phyloP scores from a whole-genome alignment of 2,329 filamentous ascomycete species.

The Raffaelea arxii region DNA sequence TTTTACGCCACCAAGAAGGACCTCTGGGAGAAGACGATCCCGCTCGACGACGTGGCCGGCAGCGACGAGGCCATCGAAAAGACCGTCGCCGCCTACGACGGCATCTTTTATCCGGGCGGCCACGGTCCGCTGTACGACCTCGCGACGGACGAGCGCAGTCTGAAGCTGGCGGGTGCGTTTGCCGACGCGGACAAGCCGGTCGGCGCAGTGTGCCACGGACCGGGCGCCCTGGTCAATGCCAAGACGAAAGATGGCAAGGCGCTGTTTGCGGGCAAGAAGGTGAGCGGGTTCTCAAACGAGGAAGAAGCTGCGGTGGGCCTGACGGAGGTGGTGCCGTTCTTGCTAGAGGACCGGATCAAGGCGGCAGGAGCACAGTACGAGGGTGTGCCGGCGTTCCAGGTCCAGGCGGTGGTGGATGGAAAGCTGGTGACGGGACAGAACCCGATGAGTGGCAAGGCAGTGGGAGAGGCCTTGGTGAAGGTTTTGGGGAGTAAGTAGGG shows the following conservation, averaged over 20 bases:
- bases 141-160: conserved; percentile 42
- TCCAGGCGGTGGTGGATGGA: conserved; percentile 40
- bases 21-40: conserved; percentile 55
- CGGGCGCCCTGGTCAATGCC: conserved; percentile 51
- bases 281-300: conserved; percentile 49
- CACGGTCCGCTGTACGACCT: conserved; percentile 62
- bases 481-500: too few relatives aligned
- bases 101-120: conserved; percentile 31
- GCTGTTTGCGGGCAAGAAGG: conserved; percentile 44
- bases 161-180: conserved; percentile 54
- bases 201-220: conserved; percentile 60
- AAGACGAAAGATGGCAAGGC: conserved; percentile 39
- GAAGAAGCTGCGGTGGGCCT: conserved; percentile 40
- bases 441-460: conserved; percentile 38
- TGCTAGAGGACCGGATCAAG: conserved; percentile 47
- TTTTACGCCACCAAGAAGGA: conserved; percentile 47
- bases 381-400: conserved; percentile 42
- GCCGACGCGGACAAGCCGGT: conserved; percentile 51
- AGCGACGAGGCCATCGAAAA: conserved; percentile 17
- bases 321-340: conserved; percentile 41
- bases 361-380: conserved; percentile 43
- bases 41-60: conserved; percentile 45
- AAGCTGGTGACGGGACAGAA: conserved; percentile 50
- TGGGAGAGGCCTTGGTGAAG: conserved; percentile 42
- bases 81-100: conserved; percentile 17